phyloP scores from a whole-genome alignment of 768 basidiomycete species.

The Sarcodon aspratus region DNA sequence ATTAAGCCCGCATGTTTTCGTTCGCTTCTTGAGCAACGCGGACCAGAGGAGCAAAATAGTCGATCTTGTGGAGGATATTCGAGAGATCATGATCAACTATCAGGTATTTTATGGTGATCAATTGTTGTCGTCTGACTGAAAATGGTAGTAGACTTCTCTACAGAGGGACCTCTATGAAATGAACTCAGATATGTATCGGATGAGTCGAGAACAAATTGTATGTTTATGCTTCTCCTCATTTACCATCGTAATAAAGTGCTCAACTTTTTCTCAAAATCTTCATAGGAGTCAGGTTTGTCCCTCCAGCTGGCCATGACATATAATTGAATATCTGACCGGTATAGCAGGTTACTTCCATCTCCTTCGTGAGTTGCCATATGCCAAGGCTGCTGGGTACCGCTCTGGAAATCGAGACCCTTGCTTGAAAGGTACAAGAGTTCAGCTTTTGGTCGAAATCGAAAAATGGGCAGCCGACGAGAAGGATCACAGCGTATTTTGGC shows the following conservation, averaged over 20 bases:
- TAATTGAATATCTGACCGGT: neutral
- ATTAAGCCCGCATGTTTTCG: neutral
- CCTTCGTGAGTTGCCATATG: neutral
- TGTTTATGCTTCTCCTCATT: neutral
- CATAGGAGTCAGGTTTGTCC: too few relatives aligned
- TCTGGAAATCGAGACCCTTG: slow-evolving; percentile 1
- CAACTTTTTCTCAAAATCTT: too few relatives aligned
- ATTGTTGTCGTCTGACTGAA: neutral
- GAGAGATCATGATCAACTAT: neutral
- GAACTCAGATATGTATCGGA: neutral
- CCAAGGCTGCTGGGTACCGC: neutral
- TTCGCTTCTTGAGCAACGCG: neutral
- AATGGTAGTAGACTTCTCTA: neutral
- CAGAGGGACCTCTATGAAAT: too few relatives aligned
- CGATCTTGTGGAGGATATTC: neutral
- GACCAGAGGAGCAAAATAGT: neutral
- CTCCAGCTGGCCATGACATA: too few relatives aligned
- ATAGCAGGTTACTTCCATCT: neutral
- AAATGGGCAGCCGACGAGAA: slow-evolving; percentile 9
- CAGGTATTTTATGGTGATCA: neutral
- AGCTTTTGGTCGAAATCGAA: slow-evolving; percentile 10
- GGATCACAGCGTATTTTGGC: slow-evolving; percentile 6
- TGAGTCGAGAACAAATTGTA: neutral
- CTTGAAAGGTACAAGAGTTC: slow-evolving; percentile 11
- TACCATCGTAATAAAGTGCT: too few relatives aligned